Conservation (phyloP, 2,329 filamentous ascomycete species). For the Myriangium duriaei region DNA sequence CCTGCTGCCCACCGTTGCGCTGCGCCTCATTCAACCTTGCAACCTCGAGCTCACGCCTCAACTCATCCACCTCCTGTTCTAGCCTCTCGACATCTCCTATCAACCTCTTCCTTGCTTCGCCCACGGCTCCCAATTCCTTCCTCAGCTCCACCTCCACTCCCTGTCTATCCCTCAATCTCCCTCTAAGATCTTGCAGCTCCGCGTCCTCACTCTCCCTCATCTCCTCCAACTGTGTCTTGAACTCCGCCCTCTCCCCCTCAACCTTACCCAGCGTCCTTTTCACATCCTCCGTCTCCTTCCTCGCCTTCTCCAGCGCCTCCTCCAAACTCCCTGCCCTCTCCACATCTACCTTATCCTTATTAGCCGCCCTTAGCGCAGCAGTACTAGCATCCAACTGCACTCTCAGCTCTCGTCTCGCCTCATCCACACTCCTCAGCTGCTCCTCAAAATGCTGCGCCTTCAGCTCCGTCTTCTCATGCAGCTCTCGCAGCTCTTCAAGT, state of each 20-base stretch:
- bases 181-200: constrained; percentile 11
- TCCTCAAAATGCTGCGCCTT: constrained; percentile 8
- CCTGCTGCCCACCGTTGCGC: background rate
- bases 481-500: constrained; percentile 1
- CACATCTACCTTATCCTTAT: background rate
- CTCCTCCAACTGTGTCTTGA: constrained; percentile 16
- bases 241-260: constrained; percentile 13
- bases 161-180: background rate
- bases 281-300: constrained; percentile 1
- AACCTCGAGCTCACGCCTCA: background rate
- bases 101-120: background rate
- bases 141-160: constrained; percentile 4
- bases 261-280: constrained; percentile 12
- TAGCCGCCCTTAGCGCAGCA: constrained; percentile 10
- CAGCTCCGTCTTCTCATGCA: constrained; percentile 5
- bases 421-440: constrained; percentile 1
- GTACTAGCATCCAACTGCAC: constrained; percentile 15
- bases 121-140: background rate
- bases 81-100: background rate
- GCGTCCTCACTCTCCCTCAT: constrained; percentile 13
- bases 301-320: background rate
- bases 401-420: constrained; percentile 9
- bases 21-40: background rate
- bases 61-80: background rate
- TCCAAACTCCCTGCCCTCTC: background rate